These are phyloP conservation scores for Penicillium verrucosum DNA, from an alignment of 2,329 filamentous ascomycete species.

Conservation along the genomic window DNA sequence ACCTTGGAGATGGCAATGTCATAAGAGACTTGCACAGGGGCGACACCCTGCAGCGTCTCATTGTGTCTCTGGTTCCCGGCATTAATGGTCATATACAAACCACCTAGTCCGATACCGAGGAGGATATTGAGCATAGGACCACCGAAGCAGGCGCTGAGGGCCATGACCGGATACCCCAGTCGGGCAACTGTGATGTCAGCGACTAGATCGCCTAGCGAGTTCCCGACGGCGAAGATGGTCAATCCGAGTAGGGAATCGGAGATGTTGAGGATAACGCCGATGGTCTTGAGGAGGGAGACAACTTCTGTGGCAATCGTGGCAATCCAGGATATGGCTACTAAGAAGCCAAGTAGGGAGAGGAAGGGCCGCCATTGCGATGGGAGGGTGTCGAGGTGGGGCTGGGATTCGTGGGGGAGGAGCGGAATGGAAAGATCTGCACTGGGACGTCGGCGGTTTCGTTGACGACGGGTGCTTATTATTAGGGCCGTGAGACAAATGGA, in stretches of 20 bases:
- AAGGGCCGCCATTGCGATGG: constrained; percentile 72
- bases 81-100: constrained; percentile 80
- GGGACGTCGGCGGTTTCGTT: constrained; percentile 35
- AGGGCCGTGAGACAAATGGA: constrained; percentile 64
- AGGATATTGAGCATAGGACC: constrained; percentile 97
- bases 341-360: constrained; percentile 84
- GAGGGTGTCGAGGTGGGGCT: constrained; percentile 43
- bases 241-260: constrained; percentile 91
- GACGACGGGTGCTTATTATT: constrained; percentile 58
- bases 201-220: constrained; percentile 89
- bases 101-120: constrained; percentile 87
- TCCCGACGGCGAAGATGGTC: constrained; percentile 94
- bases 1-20: constrained; percentile 80
- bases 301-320: constrained; percentile 94
- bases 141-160: constrained; percentile 90
- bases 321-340: constrained; percentile 93
- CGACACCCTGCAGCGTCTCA: background rate
- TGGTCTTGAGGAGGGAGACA: constrained; percentile 86
- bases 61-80: constrained; percentile 13
- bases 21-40: constrained; percentile 57
- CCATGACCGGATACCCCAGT: constrained; percentile 95
- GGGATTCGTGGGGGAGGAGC: background rate
- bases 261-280: constrained; percentile 88
- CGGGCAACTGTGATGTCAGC: constrained; percentile 92
- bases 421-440: background rate